phyloP scores from a whole-genome alignment of 179 eudicot genomes.

The Beta macrorhiza region DNA sequence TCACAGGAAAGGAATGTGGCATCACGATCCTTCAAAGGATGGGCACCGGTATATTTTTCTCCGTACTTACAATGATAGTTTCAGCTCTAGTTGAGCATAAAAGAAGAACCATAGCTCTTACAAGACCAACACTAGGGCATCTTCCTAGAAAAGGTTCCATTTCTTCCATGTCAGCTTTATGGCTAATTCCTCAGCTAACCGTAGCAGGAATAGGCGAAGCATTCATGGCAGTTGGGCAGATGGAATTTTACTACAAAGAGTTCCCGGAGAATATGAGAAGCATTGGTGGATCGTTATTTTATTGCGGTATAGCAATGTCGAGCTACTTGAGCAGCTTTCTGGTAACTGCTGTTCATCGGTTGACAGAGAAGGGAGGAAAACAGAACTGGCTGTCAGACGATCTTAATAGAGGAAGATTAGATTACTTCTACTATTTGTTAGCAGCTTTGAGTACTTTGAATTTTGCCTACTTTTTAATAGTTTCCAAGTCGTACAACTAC shows the following conservation, averaged over 20 bases:
- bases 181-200: slow-evolving; percentile 43
- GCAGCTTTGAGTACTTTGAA: not conserved
- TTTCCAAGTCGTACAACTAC: not conserved
- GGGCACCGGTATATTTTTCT: slow-evolving; percentile 25
- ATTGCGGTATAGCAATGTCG: slow-evolving; percentile 21
- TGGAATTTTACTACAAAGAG: not conserved
- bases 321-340: slow-evolving; percentile 49
- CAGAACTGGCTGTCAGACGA: slow-evolving; percentile 66
- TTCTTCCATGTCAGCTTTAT: slow-evolving; percentile 41
- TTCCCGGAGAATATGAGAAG: too few species aligned
- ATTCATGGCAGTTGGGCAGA: slow-evolving; percentile 44
- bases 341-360: slow-evolving; percentile 44
- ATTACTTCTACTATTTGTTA: not conserved
- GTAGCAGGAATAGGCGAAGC: slow-evolving; percentile 54
- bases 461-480: not conserved
- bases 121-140: not conserved
- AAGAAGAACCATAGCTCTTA: too few species aligned
- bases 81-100: too few species aligned
- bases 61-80: too few species aligned
- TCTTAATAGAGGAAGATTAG: slow-evolving; percentile 43
- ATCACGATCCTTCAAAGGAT: slow-evolving; percentile 62
- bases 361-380: slow-evolving; percentile 18
- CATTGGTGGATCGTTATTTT: too few species aligned
- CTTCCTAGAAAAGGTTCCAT: slow-evolving; percentile 31
- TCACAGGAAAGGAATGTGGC: slow-evolving; percentile 50